These are phyloP conservation scores for Leishmania mexicana DNA, from an alignment of 208 protist genomes.

Conservation along the genomic window DNA sequence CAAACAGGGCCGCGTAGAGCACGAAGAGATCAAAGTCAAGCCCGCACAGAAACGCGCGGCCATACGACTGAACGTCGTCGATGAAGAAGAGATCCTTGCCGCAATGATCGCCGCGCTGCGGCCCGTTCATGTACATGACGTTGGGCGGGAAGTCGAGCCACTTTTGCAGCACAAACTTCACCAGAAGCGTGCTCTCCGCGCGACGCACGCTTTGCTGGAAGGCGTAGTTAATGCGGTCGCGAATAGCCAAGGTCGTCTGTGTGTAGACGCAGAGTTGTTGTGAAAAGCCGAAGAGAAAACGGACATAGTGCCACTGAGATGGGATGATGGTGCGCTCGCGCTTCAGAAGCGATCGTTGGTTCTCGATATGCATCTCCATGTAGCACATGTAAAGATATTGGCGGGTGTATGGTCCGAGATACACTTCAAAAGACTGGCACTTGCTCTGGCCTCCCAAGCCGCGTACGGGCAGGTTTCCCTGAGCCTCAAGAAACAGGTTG, in stretches of 20 bases:
- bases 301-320: slow-evolving; percentile 64
- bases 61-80: slow-evolving; percentile 63
- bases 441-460: slow-evolving; percentile 79
- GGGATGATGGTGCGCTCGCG: slow-evolving; percentile 24
- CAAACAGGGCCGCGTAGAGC: slow-evolving; percentile 72
- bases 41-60: slow-evolving; percentile 66
- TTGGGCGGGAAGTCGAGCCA: slow-evolving; percentile 75
- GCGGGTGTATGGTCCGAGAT: slow-evolving; percentile 67
- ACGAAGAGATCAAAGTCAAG: slow-evolving; percentile 80
- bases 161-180: slow-evolving; percentile 76
- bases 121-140: slow-evolving; percentile 86
- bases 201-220: slow-evolving; percentile 74
- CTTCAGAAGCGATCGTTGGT: slow-evolving; percentile 41
- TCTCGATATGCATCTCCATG: slow-evolving; percentile 59
- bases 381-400: slow-evolving; percentile 87
- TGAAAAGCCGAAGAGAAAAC: slow-evolving; percentile 51
- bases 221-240: slow-evolving; percentile 72
- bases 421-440: slow-evolving; percentile 87
- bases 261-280: slow-evolving; percentile 60
- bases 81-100: slow-evolving; percentile 88
- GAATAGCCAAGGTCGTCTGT: slow-evolving; percentile 57
- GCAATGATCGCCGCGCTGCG: slow-evolving; percentile 62
- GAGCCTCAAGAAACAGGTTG: slow-evolving; percentile 74
- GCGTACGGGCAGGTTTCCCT: slow-evolving; percentile 83
- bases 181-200: slow-evolving; percentile 63